Evolutionary conservation across 2,329 filamentous ascomycete species (phyloP), one percentile per base, ranked within the genome.

Genomic region (Ophidiomyces ophidiicola): DNA sequence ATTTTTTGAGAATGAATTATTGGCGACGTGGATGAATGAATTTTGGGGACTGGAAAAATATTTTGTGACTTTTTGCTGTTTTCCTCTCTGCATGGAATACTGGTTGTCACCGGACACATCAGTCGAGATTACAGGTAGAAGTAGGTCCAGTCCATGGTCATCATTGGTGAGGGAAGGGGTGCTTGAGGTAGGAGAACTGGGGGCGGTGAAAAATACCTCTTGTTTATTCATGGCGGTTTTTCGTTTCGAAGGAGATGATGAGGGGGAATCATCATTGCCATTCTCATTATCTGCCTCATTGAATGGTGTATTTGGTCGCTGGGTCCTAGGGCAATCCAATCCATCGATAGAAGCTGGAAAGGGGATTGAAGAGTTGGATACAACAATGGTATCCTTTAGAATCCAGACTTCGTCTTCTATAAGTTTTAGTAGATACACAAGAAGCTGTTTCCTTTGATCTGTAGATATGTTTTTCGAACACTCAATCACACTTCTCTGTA

Each of bases 181-280:
- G 10, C 23, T 18, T 25, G 32, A 14, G 32, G 33, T 29, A 30
- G 49, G 48, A 40, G 49, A 50, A 41, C 39, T 51, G 41, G 50
- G 50, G 41, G 49, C 47, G 17, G 51, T 52, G 28, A 26, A 35
- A 52, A 53, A 52, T 52, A 52, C 51, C 50, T 53, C 49, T 37
- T 43, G 21, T 31, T 46, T 38, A 17, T 45, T 31, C 25, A 28
- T 21, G 12, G 36, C 14, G 10, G 28, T 28, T 39, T 48, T 50
- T 32, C 48, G 46, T 43, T 52, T 50, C 6, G 31, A 21, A 7
- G 40, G 35, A 17, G 39, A 32, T 7, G 18, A 6, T 6, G 29
- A 35, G 12, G 28, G 18, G 7, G 32, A 24, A 21, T 36, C 18
- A 6, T n/a, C n/a, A n/a, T n/a, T n/a, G n/a, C n/a, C n/a, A n/a